Evolutionary conservation across 2,329 filamentous ascomycete species (phyloP), one percentile per base, ranked within the genome.

Genomic region (Ceratocystis papillata): DNA sequence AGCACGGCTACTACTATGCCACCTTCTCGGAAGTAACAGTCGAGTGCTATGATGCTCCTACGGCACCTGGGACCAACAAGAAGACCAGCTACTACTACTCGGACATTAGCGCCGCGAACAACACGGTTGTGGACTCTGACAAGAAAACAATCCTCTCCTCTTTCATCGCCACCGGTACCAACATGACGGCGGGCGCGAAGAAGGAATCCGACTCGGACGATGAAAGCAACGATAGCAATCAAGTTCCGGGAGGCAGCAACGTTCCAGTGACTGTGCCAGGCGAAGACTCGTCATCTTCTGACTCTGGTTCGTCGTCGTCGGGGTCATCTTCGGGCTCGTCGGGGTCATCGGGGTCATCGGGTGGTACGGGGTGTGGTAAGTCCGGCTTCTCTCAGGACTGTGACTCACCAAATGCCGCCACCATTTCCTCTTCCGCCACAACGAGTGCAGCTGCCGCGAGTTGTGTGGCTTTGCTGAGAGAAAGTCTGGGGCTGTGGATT

Each of bases 1-100:
- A 83, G 64, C 81, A 89, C 73, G 89, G 90, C 41, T 97, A 96
- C 80, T 96, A 94, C 80, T 96, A 88, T 74, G 88, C 91, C 65
- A 84, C 83, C 55, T 84, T 96, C 72, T 80, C 84, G 65, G 84
- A 91, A 65, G 84, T 99, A 68, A 81, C 79, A n/a, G 85, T 97
- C 45, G 78, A 91, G 70, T 99, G 94, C 85, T 97, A 89, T 80
- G 82, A 92, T 70, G 79, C 82, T 44, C 74, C 77, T 65, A 76
- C 70, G 20, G 72, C 74, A 0, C 85, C 90, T 2, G 94, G 93
- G 37, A 81, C 83, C 25, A 88, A 85, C 75, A 83, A 80, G 65
- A 83, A 84, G 69, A 82, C 79, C 70, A 86, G 87, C 28, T 99
- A 97, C 81, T 83, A 85, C 70, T 96, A 89, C 80, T 87, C 82